phyloP scores from a whole-genome alignment of 1,284 basidiomycete species.

The Exsudoporus floridanus region DNA sequence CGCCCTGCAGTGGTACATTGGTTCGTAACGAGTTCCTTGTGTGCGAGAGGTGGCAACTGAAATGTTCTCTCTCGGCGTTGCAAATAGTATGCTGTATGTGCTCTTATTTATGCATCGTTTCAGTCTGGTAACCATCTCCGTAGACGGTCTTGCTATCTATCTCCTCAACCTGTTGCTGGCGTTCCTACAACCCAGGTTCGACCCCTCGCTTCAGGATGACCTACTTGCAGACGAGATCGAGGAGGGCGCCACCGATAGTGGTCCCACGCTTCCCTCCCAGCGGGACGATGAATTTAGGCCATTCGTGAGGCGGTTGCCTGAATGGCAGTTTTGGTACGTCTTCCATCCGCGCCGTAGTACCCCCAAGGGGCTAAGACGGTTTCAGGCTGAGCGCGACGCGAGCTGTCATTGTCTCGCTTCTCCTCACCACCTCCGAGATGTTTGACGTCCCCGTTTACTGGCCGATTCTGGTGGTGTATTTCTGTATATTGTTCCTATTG shows the following conservation, averaged over 20 bases:
- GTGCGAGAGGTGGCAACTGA: constrained; percentile 1
- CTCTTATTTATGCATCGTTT: not conserved
- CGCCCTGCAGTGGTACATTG: constrained; percentile 82
- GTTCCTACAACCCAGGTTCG: constrained; percentile 92
- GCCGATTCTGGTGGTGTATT: constrained; percentile 95
- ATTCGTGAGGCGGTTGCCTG: constrained; percentile 93
- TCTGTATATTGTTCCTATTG: constrained; percentile 82
- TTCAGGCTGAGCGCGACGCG: constrained; percentile 88
- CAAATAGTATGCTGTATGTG: constrained; percentile 65
- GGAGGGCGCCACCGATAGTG: constrained; percentile 69
- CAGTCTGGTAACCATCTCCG: constrained; percentile 2
- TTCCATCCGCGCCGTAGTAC: not conserved
- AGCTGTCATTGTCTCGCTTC: constrained; percentile 78
- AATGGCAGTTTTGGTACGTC: constrained; percentile 92
- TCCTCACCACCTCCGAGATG: constrained; percentile 75
- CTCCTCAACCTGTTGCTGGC: constrained; percentile 87
- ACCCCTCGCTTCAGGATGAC: constrained; percentile 93
- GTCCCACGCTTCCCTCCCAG: constrained; percentile 52
- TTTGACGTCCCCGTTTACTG: constrained; percentile 98
- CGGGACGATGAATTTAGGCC: constrained; percentile 93
- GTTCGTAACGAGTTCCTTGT: constrained; percentile 41
- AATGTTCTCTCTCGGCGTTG: not conserved
- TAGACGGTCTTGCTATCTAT: constrained; percentile 89
- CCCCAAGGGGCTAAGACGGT: constrained; percentile 13
- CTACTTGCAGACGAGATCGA: constrained; percentile 93